Conservation (phyloP, 2,329 filamentous ascomycete species). For the Aquanectria penicillioides region DNA sequence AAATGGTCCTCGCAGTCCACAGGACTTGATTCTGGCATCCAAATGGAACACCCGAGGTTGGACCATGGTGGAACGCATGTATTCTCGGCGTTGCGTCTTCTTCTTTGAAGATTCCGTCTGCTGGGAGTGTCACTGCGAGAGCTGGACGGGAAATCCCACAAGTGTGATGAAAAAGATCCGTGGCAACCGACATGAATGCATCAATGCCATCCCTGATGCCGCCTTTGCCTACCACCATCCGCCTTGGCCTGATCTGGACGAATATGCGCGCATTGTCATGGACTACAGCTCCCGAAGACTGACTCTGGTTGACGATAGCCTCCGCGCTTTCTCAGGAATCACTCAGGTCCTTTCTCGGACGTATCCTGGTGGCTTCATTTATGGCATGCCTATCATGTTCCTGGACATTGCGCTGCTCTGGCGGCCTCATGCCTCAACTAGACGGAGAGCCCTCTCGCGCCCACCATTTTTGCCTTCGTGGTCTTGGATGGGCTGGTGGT, state of each 20-base stretch:
- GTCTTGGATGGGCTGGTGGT: conserved; percentile 62
- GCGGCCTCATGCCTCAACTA: conserved; percentile 55
- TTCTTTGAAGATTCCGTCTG: conserved; percentile 55
- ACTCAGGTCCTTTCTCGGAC: conserved; percentile 53
- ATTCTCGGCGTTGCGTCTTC: conserved; percentile 54
- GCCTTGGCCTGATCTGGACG: conserved; percentile 58
- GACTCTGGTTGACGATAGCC: conserved; percentile 53
- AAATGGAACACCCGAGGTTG: conserved; percentile 54
- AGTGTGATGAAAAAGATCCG: conserved; percentile 45
- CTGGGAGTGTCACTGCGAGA: conserved; percentile 58
- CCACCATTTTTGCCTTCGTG: conserved; percentile 55
- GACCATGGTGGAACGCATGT: conserved; percentile 56
- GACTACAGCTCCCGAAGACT: conserved; percentile 54
- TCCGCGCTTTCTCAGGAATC: conserved; percentile 55
- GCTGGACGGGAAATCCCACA: conserved; percentile 50
- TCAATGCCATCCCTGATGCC: conserved; percentile 44
- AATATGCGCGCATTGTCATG: conserved; percentile 55
- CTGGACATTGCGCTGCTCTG: conserved; percentile 56
- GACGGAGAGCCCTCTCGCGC: conserved; percentile 48
- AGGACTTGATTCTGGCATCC: conserved; percentile 51
- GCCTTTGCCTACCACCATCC: conserved; percentile 52
- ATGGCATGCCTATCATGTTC: conserved; percentile 59
- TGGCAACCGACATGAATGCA: conserved; percentile 46
- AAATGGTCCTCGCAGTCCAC: conserved; percentile 44
- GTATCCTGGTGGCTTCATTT: conserved; percentile 55